Percentiles rank a stretch among this genome's conserved stretches.
Evolutionary conservation across 2,329 filamentous ascomycete species (phyloP).

Genomic region (Penicillium psychrosexuale): DNA sequence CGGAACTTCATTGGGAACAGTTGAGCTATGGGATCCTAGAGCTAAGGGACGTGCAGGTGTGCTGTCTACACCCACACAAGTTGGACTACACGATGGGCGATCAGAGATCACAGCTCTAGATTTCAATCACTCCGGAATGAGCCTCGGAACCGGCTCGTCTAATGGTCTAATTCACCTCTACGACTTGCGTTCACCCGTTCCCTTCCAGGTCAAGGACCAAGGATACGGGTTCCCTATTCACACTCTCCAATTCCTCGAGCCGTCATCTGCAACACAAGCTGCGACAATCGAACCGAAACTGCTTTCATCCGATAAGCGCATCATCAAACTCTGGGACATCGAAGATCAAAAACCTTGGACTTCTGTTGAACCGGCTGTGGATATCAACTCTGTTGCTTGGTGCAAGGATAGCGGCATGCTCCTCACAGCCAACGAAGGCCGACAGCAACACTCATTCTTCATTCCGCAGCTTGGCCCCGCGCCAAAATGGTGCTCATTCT

Average conservation of each 20-base stretch:
- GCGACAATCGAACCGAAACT: conserved; percentile 70
- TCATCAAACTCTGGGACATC: conserved; percentile 96
- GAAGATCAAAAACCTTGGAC: conserved; percentile 85
- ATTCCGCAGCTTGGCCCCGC: conserved; percentile 90
- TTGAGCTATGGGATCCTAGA: conserved; percentile 93
- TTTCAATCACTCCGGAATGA: conserved; percentile 79
- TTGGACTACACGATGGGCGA: conserved; percentile 39
- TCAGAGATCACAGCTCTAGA: conserved; percentile 80
- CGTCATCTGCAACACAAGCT: conserved; percentile 68
- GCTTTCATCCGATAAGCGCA: conserved; percentile 86
- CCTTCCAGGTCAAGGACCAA: conserved; percentile 87
- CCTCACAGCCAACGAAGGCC: conserved; percentile 92
- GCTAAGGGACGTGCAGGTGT: conserved; percentile 78
- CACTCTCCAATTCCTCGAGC: conserved; percentile 66
- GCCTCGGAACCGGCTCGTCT: conserved; percentile 81
- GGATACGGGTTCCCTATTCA: conserved; percentile 92
- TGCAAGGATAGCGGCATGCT: conserved; percentile 92
- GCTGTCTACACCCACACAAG: conserved; percentile 56
- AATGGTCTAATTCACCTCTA: conserved; percentile 86
- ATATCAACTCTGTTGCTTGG: conserved; percentile 92
- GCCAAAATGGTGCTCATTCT: conserved; percentile 91
- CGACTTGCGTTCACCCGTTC: conserved; percentile 82
- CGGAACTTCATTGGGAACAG: conserved; percentile 89
- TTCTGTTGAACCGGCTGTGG: conserved; percentile 88
- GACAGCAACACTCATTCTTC: conserved; percentile 92